Base-by-base conservation (phyloP, 1,284 basidiomycete genomes). In the Serendipita sp. region DNA sequence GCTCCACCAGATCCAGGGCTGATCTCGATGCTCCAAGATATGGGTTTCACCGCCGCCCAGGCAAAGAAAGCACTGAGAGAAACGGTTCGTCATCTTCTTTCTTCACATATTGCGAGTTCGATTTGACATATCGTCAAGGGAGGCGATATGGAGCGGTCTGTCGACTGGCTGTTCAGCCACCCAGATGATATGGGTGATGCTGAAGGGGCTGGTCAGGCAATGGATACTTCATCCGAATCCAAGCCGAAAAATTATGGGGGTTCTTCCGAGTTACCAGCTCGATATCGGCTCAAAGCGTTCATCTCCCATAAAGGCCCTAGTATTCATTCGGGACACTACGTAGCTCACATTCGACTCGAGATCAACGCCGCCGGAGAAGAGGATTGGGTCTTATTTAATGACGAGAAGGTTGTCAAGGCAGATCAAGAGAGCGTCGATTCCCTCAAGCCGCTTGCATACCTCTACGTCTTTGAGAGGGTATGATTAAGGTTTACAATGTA, bases 131-230 rank as follows among this genome's bases (percentile, higher is more conserved):
- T 61, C 1, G 26, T 26, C 17, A 68, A 93, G 87, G 77, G 76
- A 49, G 85, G 85, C 17, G 82, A 92, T 69, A 73, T 83, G 0
- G 93, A 95, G 68, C 81, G 88, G 29, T 94, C 94, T 0, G 84
- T 98, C 2, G 94, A 96, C 67, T 99, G 95, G 95, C 76, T 98
- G n/a, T 98, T 99, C 75, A 91, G 82, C 65, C 90, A 99, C 70
- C 88, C 93, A 0, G 92, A 92, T 64, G 93, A 97, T 68, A 78
- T 73, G 1, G 93, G 92, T 22, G 84, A 89, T 69, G 83, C 85
- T 15, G 68, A 70, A 15, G 66, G 71, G 1, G 64, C 76, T 13
- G 67, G 70, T 0, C 60, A 69, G 0, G 50, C 67, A 2, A 64
- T 64, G 1, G 55, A 74, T 8, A 53, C 72, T 4, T 62, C 70